A percentile compares a stretch with the other conserved stretches of the same genome.
phyloP scores from a whole-genome alignment of 177 flowering plant species.

The Vitis hybrid region DNA sequence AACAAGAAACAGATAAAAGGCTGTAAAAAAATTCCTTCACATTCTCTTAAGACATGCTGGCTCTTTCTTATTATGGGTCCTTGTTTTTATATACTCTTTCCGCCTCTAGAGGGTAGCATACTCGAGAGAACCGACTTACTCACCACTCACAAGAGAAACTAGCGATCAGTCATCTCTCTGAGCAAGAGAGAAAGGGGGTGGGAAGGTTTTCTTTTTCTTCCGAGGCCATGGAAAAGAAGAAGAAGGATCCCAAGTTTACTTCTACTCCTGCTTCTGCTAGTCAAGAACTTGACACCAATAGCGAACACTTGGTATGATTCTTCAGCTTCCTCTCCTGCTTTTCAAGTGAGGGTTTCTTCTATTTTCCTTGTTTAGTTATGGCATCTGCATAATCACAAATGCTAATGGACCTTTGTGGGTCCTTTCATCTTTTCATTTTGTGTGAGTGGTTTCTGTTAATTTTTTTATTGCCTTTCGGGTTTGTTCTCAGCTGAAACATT shows the following conservation, averaged over 20 bases:
- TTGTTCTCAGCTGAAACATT: too few species aligned
- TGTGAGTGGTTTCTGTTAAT: too few species aligned
- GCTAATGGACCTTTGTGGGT: background rate
- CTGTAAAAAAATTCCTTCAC: conserved; percentile 13
- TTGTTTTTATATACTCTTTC: background rate
- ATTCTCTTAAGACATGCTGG: conserved; percentile 14
- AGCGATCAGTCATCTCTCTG: too few species aligned
- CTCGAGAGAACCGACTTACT: too few species aligned
- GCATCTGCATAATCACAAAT: background rate
- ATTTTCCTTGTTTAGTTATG: background rate
- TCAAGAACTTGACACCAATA: conserved; percentile 9
- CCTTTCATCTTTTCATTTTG: too few species aligned
- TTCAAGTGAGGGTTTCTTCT: background rate
- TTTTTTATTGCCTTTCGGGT: too few species aligned
- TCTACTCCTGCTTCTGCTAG: background rate
- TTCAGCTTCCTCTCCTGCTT: background rate
- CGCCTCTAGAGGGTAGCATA: background rate
- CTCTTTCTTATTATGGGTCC: background rate
- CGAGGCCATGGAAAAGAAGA: conserved; percentile 15
- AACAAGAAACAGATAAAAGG: conserved; percentile 9
- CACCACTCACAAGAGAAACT: too few species aligned
- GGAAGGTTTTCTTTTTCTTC: background rate
- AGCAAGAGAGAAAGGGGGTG: too few species aligned
- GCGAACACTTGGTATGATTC: conserved; percentile 13
- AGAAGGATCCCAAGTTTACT: conserved; percentile 6